Evolutionary conservation across 192 early-diverging fungal genomes (phyloP).

Genomic region (Chytriomyces sp.): DNA sequence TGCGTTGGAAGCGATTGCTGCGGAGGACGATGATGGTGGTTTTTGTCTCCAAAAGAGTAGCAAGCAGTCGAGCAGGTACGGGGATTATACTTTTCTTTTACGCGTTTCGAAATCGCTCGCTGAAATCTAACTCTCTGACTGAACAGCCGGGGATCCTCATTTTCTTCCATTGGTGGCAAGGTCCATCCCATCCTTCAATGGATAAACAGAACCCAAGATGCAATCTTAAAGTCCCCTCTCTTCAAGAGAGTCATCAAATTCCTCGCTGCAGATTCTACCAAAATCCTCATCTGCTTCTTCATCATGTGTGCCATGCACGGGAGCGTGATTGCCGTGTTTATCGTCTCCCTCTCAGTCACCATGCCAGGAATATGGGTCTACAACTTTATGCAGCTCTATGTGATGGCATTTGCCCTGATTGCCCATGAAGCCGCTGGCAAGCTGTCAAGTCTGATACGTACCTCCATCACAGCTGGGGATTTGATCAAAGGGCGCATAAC

Average conservation of each 20-base stretch:
- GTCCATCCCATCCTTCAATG: constrained; percentile 20
- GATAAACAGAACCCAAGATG: not conserved
- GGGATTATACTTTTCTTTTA: not conserved
- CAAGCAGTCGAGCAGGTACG: not conserved
- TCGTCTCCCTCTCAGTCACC: constrained; percentile 11
- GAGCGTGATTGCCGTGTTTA: constrained; percentile 19
- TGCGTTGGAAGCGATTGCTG: not conserved
- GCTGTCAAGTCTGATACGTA: constrained; percentile 6
- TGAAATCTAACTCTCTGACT: too few relatives aligned
- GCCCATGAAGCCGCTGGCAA: not conserved
- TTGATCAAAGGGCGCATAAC: constrained; percentile 6
- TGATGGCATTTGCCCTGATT: constrained; percentile 2
- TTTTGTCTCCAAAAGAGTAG: not conserved
- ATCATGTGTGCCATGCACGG: constrained; percentile 3
- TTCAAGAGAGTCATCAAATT: not conserved
- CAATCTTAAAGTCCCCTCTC: constrained; percentile 16
- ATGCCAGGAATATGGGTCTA: constrained; percentile 25
- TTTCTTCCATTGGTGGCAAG: not conserved
- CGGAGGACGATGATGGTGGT: not conserved
- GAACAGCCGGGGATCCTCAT: not conserved
- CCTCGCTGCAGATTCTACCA: constrained; percentile 15
- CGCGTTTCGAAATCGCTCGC: too few relatives aligned
- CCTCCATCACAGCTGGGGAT: constrained; percentile 25
- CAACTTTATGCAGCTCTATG: constrained; percentile 24
- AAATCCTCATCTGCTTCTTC: constrained; percentile 20